Evolutionary conservation across 192 early-diverging fungal genomes (phyloP).

Genomic region (Umbelopsis vinacea): DNA sequence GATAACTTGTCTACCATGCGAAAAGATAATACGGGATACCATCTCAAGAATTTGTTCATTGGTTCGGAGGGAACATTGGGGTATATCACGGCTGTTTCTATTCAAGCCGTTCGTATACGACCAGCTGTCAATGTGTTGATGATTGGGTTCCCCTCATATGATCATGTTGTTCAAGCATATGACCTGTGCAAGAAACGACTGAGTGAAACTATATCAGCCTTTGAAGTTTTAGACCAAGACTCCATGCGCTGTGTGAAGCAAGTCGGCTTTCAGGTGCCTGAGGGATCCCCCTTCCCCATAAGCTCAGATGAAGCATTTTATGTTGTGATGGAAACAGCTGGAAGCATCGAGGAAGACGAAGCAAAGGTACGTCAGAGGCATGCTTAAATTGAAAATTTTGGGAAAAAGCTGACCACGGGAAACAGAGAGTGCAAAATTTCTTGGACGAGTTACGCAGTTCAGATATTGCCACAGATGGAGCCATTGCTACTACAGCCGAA

Average conservation of each 20-base stretch:
- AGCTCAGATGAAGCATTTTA: conserved; percentile 75
- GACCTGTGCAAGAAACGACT: conserved; percentile 71
- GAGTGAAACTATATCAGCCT: conserved; percentile 90
- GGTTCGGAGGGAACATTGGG: conserved; percentile 95
- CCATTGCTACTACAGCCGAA: conserved; percentile 76
- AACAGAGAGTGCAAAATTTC: conserved; percentile 64
- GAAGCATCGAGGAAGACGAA: conserved; percentile 87
- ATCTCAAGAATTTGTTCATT: conserved; percentile 96
- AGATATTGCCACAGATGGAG: conserved; percentile 77
- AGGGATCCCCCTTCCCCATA: conserved; percentile 58
- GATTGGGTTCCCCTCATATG: conserved; percentile 72
- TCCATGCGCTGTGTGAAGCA: conserved; percentile 70
- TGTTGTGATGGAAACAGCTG: conserved; percentile 87
- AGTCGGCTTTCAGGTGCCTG: conserved; percentile 57
- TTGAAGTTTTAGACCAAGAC: conserved; percentile 90
- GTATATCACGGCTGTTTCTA: conserved; percentile 88
- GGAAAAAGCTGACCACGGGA: background rate
- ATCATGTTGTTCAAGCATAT: conserved; percentile 77
- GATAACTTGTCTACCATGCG: conserved; percentile 78
- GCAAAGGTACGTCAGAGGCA: conserved; percentile 49
- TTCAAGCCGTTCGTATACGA: conserved; percentile 67
- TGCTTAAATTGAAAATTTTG: background rate
- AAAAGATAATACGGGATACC: conserved; percentile 96
- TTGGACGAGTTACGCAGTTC: conserved; percentile 72
- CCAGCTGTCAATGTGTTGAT: conserved; percentile 68